phyloP scores from a whole-genome alignment of 2,329 filamentous ascomycete genomes.

The Magnaporthales sp. region DNA sequence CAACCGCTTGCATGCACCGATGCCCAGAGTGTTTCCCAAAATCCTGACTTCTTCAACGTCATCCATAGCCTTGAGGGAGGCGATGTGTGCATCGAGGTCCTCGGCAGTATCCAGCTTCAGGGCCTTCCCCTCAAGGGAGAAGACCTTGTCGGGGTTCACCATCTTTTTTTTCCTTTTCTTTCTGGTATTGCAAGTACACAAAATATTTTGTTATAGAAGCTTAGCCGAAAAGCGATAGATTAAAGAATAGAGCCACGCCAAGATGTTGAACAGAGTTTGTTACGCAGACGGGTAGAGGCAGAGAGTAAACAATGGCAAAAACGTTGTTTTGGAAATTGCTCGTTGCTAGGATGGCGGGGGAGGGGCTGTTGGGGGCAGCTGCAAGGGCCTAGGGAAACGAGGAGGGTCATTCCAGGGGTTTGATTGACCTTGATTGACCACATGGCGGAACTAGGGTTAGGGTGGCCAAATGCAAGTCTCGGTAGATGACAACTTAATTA shows the following conservation, averaged over 20 bases:
- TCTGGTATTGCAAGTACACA: background rate
- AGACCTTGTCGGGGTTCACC: constrained; percentile 45
- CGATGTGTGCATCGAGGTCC: constrained; percentile 79
- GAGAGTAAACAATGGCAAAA: background rate
- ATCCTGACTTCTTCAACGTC: constrained; percentile 80
- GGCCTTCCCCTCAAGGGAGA: constrained; percentile 84
- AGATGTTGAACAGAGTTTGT: background rate
- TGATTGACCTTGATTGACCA: no score
- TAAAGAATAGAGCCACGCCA: background rate
- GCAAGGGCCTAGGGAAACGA: background rate
- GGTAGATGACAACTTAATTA: background rate
- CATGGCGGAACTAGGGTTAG: no score
- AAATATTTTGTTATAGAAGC: background rate
- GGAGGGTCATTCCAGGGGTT: background rate
- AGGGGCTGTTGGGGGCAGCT: background rate
- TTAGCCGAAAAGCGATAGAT: background rate
- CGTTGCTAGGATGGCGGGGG: background rate
- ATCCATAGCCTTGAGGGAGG: constrained; percentile 59
- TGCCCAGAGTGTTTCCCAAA: constrained; percentile 84
- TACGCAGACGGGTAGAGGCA: background rate
- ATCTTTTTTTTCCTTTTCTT: background rate
- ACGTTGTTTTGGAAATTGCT: background rate
- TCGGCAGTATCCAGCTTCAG: constrained; percentile 86
- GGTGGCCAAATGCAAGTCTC: background rate
- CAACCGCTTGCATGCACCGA: constrained; percentile 78